Conservation (phyloP, 2,329 filamentous ascomycete genomes). For the Cordyceps farinosa region DNA sequence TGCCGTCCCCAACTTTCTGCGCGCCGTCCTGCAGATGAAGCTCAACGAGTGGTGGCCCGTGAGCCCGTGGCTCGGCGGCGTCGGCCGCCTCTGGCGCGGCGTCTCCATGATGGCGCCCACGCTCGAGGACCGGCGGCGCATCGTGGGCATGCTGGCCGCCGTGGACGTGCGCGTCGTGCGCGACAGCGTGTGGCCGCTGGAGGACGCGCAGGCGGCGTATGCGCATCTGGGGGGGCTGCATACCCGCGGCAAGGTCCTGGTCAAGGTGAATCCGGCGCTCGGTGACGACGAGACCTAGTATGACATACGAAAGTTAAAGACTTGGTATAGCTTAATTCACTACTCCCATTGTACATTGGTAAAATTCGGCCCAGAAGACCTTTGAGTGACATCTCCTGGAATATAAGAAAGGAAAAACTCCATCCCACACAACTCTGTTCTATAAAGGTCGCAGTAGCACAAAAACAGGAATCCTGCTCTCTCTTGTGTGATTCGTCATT, state of each 20-base stretch:
- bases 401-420: background rate
- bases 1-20: slow-evolving; percentile 28
- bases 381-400: background rate
- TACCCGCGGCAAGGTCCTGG: slow-evolving; percentile 38
- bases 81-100: slow-evolving; percentile 34
- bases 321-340: background rate
- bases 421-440: background rate
- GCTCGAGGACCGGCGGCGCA: slow-evolving; percentile 30
- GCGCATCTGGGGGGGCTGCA: slow-evolving; percentile 31
- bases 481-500: background rate
- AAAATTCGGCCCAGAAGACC: background rate
- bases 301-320: background rate
- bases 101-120: slow-evolving; percentile 34
- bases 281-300: slow-evolving; percentile 25
- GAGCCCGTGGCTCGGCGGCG: slow-evolving; percentile 34
- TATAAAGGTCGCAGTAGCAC: background rate
- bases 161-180: slow-evolving; percentile 35
- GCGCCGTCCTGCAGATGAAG: slow-evolving; percentile 33
- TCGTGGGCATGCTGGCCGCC: slow-evolving; percentile 32
- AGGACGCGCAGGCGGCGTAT: slow-evolving; percentile 36
- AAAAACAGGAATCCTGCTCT: background rate
- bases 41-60: slow-evolving; percentile 38
- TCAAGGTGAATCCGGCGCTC: slow-evolving; percentile 29
- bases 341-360: background rate
- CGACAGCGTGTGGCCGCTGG: slow-evolving; percentile 37